phyloP scores from a whole-genome alignment of 768 basidiomycete genomes.

The Psilocybe sp. region DNA sequence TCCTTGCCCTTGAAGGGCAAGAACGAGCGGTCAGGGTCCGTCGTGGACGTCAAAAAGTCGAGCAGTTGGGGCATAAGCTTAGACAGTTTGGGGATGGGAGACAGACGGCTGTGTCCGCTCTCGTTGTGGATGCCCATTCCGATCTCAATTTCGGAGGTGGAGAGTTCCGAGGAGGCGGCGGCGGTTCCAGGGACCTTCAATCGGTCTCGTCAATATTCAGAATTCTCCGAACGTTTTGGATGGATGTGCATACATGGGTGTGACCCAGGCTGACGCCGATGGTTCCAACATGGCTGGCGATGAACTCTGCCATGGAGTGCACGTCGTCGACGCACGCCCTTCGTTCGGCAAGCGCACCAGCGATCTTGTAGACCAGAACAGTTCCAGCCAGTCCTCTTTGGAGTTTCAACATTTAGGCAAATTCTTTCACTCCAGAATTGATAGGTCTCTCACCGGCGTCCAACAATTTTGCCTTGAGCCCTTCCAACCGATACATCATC shows the following conservation, averaged over 20 bases:
- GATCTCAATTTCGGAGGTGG: slow-evolving; percentile 72
- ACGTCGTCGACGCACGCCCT: slow-evolving; percentile 72
- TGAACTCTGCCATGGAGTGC: slow-evolving; percentile 60
- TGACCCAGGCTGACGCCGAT: slow-evolving; percentile 88
- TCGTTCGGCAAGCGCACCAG: slow-evolving; percentile 72
- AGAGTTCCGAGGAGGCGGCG: slow-evolving; percentile 50
- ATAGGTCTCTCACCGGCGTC: slow-evolving; percentile 55
- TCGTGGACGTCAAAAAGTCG: slow-evolving; percentile 65
- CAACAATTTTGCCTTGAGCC: slow-evolving; percentile 80
- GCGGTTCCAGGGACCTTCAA: slow-evolving; percentile 77
- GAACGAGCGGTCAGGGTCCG: slow-evolving; percentile 77
- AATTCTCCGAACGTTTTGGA: not conserved
- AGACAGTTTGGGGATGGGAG: slow-evolving; percentile 68
- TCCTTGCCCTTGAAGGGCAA: slow-evolving; percentile 69
- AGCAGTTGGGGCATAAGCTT: slow-evolving; percentile 71
- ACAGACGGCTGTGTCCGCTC: slow-evolving; percentile 64
- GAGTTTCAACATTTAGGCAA: not conserved
- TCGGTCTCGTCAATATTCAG: not conserved
- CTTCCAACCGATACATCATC: slow-evolving; percentile 89
- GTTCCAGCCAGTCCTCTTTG: slow-evolving; percentile 78
- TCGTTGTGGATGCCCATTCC: slow-evolving; percentile 95
- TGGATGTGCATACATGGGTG: slow-evolving; percentile 61
- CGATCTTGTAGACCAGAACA: slow-evolving; percentile 86
- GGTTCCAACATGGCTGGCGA: slow-evolving; percentile 68
- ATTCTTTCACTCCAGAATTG: not conserved